phyloP scores from a whole-genome alignment of 179 eudicot genomes.

The Silene coronaria region DNA sequence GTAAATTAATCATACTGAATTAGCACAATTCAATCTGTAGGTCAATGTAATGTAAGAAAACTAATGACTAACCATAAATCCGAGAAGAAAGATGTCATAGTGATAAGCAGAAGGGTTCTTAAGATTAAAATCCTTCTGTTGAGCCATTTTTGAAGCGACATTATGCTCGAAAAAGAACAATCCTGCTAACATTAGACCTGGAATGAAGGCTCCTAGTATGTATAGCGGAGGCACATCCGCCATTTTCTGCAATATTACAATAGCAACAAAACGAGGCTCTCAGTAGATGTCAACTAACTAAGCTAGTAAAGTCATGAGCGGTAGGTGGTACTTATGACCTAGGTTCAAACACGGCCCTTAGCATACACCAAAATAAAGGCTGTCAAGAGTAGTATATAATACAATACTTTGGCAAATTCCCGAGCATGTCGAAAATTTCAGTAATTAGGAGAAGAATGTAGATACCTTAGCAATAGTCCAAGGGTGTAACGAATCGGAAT shows the following conservation, averaged over 20 bases:
- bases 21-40: not conserved
- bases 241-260: conserved; percentile 32
- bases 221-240: conserved; percentile 29
- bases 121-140: conserved; percentile 45
- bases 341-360: no score
- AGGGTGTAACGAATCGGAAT: conserved; percentile 39
- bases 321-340: no score
- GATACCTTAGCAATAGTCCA: conserved; percentile 62
- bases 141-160: conserved; percentile 48
- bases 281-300: no score
- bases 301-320: no score
- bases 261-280: not conserved
- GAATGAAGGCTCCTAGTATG: conserved; percentile 43
- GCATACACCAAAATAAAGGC: no score
- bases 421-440: no score
- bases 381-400: no score
- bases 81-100: conserved; percentile 42
- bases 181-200: conserved; percentile 42
- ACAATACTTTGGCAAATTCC: no score
- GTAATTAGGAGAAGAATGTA: not conserved
- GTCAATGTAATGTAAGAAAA: no score
- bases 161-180: conserved; percentile 49
- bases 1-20: not conserved
- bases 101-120: conserved; percentile 46
- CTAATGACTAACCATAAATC: conserved; percentile 31